phyloP scores from a whole-genome alignment of 805 yeast genomes.

The Lachancea quebecensis region DNA sequence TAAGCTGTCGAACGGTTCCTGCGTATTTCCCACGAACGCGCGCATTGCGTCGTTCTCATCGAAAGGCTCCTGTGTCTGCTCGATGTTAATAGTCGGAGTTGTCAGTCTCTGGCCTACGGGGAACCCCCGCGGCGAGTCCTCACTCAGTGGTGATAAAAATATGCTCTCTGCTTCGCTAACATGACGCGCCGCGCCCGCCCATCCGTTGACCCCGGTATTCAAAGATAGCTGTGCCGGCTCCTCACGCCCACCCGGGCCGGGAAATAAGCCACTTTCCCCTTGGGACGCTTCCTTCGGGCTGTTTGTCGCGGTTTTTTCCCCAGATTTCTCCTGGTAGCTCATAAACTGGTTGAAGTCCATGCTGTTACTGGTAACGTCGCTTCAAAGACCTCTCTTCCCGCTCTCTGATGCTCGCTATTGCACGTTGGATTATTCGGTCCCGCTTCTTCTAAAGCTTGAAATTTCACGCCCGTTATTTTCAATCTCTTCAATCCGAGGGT shows the following conservation, averaged over 20 bases:
- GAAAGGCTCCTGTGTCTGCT: not conserved
- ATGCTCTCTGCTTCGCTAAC: not conserved
- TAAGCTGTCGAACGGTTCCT: not conserved
- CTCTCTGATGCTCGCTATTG: too few species aligned
- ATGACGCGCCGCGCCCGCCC: not conserved
- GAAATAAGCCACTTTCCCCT: constrained; percentile 1
- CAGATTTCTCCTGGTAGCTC: constrained; percentile 3
- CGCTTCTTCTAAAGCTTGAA: not conserved
- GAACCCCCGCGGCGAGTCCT: not conserved
- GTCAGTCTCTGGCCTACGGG: not conserved
- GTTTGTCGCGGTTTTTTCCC: not conserved
- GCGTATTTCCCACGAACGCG: not conserved
- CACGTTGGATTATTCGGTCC: too few species aligned
- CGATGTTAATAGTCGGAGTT: constrained; percentile 6
- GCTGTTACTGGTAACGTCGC: not conserved
- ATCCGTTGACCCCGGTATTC: not conserved
- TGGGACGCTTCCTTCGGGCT: not conserved
- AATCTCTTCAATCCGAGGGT: not conserved
- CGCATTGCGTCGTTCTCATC: not conserved
- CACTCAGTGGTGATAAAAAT: constrained; percentile 5
- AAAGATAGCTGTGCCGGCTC: not conserved
- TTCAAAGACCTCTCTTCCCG: not conserved
- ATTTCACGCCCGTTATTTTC: not conserved
- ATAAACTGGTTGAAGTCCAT: constrained; percentile 7
- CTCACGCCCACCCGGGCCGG: not conserved